These are phyloP conservation scores for Barnettozyma hawaiiensis DNA, from an alignment of 1,139 yeast species.

Conservation along the genomic window DNA sequence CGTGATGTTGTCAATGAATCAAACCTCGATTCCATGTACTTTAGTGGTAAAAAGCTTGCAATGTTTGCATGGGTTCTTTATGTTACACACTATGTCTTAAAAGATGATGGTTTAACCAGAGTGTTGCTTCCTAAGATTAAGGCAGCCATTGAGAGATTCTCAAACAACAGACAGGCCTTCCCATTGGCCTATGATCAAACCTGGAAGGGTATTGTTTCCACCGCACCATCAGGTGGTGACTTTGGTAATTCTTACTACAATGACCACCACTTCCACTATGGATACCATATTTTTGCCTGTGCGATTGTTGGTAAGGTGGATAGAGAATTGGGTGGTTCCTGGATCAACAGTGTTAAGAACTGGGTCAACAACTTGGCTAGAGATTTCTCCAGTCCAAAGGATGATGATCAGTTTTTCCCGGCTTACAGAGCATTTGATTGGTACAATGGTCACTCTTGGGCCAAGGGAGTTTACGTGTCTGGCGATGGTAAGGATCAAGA, in stretches of 20 bases:
- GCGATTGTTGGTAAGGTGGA: slow-evolving; percentile 60
- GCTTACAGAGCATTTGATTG: slow-evolving; percentile 72
- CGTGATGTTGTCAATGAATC: slow-evolving; percentile 55
- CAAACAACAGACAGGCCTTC: slow-evolving; percentile 43
- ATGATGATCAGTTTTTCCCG: slow-evolving; percentile 57
- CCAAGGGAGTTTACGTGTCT: slow-evolving; percentile 65
- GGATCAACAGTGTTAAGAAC: slow-evolving; percentile 45
- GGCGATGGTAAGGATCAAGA: slow-evolving; percentile 82
- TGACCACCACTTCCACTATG: slow-evolving; percentile 81
- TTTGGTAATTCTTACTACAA: slow-evolving; percentile 75
- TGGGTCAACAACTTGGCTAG: slow-evolving; percentile 59
- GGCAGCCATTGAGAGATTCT: slow-evolving; percentile 54
- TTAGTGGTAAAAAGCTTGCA: slow-evolving; percentile 68
- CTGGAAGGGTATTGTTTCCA: slow-evolving; percentile 73
- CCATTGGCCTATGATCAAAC: slow-evolving; percentile 62
- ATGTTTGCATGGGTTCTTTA: slow-evolving; percentile 70
- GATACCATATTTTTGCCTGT: slow-evolving; percentile 70
- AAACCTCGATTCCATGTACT: slow-evolving; percentile 68
- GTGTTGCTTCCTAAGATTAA: slow-evolving; percentile 47
- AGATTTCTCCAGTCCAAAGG: slow-evolving; percentile 65
- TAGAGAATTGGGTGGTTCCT: slow-evolving; percentile 38
- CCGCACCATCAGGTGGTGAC: slow-evolving; percentile 51
- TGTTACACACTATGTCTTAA: slow-evolving; percentile 51
- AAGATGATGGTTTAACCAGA: slow-evolving; percentile 43
- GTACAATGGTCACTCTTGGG: slow-evolving; percentile 80